Evolutionary conservation across 768 basidiomycete species (phyloP), one percentile per base, ranked within the genome.

Genomic region (Auriscalpium vulgare): DNA sequence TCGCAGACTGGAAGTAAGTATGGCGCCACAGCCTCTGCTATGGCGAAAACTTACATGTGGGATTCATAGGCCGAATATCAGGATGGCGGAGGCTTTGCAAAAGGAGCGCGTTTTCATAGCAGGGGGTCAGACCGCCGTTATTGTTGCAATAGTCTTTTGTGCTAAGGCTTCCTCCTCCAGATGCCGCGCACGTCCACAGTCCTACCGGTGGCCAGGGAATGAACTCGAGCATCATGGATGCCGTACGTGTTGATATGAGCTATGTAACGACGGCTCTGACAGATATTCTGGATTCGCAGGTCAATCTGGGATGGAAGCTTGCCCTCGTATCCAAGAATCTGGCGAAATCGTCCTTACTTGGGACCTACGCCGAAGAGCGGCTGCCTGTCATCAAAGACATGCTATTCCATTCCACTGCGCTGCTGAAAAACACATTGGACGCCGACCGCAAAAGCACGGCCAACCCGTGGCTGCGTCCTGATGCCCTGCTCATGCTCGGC

Each of bases 261-360:
- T 3, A 4, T 47, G 13, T 47, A 3, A 23, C 14, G 9, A 16
- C 21, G 13, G 2, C 13, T 21, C 10, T 14, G 10, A 36, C 23
- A 13, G 21, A 34, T 2, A 37, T 34, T 10, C 4, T 56, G 13
- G 17, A 8, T 1, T 44, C 10, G 2, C 47, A 60, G 59, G 21
- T 54, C 17, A 64, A 64, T 38, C 50, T 64, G 11, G 52, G 56
- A 4, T 58, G 56, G 63, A 60, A 60, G 51, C 47, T 62, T 9
- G 46, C 62, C 29, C 54, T 64, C 45, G 57, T 54, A 8, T 43
- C 48, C 34, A 60, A 59, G 43, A 48, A 47, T 13, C 46, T 44
- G 13, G 59, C 56, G 3, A 36, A 51, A 13, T 43, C 57, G 8
- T 29, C 47, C 8, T 57, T 64, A 13, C 57, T 64, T n/a, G 37